Conservation (phyloP, 2,329 filamentous ascomycete genomes). For the Aspergillus sp. region DNA sequence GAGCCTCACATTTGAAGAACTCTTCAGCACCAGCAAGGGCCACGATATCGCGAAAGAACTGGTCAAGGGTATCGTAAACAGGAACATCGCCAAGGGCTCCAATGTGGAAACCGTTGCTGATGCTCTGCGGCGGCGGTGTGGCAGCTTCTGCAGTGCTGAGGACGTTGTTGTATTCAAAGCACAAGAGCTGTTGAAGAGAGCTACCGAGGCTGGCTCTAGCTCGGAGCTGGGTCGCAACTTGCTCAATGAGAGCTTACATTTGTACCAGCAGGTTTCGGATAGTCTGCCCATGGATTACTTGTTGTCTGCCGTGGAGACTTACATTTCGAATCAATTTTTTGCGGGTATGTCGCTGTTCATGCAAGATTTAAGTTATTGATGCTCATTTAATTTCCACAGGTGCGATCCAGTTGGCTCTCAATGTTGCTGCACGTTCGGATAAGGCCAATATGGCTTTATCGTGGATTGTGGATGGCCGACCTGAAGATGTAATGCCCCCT, state of each 20-base stretch:
- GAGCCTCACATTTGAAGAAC: slow-evolving; percentile 76
- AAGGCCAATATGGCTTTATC: slow-evolving; percentile 77
- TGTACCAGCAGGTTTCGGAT: slow-evolving; percentile 85
- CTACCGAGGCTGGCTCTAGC: slow-evolving; percentile 71
- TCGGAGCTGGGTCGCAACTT: slow-evolving; percentile 72
- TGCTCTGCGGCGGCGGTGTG: slow-evolving; percentile 83
- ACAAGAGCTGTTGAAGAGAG: slow-evolving; percentile 87
- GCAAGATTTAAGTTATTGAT: slow-evolving; percentile 3
- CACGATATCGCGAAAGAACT: slow-evolving; percentile 89
- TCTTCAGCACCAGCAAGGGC: slow-evolving; percentile 75
- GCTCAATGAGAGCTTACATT: slow-evolving; percentile 79
- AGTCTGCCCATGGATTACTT: slow-evolving; percentile 78
- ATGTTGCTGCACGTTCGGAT: slow-evolving; percentile 78
- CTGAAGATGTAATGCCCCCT: slow-evolving; percentile 44
- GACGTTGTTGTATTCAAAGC: slow-evolving; percentile 98
- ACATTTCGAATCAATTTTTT: slow-evolving; percentile 78
- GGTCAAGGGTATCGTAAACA: slow-evolving; percentile 96
- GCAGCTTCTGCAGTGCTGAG: slow-evolving; percentile 94
- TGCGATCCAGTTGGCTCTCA: slow-evolving; percentile 80
- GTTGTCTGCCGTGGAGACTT: slow-evolving; percentile 71
- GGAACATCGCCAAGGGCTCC: slow-evolving; percentile 92
- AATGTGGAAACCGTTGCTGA: slow-evolving; percentile 98
- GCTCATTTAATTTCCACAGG: slow-evolving; percentile 35
- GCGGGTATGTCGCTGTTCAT: slow-evolving; percentile 50
- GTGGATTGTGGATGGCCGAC: slow-evolving; percentile 82